Evolutionary conservation across 2,329 filamentous ascomycete genomes (phyloP).

Genomic region (Hortaea werneckii): DNA sequence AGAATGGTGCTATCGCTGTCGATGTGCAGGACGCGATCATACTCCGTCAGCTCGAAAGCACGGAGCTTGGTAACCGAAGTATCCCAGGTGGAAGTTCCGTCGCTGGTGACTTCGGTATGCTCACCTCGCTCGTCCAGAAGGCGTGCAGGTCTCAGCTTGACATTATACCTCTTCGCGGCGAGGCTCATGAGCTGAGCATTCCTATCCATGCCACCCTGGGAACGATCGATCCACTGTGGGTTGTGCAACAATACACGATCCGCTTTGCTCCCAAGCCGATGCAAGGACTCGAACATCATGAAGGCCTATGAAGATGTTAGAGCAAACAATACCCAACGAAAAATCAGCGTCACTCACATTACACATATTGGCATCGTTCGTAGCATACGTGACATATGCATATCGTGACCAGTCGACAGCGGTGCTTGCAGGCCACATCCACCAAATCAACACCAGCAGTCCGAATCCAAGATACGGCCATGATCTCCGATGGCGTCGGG

Average conservation of each 20-base stretch:
- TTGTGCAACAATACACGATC: slow-evolving; percentile 35
- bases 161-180: slow-evolving; percentile 38
- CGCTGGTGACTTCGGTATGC: not conserved
- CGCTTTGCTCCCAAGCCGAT: slow-evolving; percentile 30
- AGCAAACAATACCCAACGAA: not conserved
- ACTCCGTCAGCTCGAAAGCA: slow-evolving; percentile 56
- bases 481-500: not conserved
- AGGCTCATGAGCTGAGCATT: slow-evolving; percentile 36
- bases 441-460: slow-evolving; percentile 4
- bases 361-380: slow-evolving; percentile 33
- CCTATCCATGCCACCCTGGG: slow-evolving; percentile 4
- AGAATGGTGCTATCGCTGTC: slow-evolving; percentile 54
- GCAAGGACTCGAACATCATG: slow-evolving; percentile 33
- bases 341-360: slow-evolving; percentile 16
- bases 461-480: slow-evolving; percentile 1
- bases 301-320: not conserved
- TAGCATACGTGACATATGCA: slow-evolving; percentile 37
- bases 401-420: slow-evolving; percentile 25
- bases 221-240: slow-evolving; percentile 6
- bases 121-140: slow-evolving; percentile 8
- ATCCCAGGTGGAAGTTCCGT: slow-evolving; percentile 37
- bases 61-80: slow-evolving; percentile 57
- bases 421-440: slow-evolving; percentile 2
- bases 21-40: slow-evolving; percentile 46
- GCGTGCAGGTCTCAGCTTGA: slow-evolving; percentile 28